Conservation (phyloP, 129 eudicot genomes). For the Flaveria linearis region DNA sequence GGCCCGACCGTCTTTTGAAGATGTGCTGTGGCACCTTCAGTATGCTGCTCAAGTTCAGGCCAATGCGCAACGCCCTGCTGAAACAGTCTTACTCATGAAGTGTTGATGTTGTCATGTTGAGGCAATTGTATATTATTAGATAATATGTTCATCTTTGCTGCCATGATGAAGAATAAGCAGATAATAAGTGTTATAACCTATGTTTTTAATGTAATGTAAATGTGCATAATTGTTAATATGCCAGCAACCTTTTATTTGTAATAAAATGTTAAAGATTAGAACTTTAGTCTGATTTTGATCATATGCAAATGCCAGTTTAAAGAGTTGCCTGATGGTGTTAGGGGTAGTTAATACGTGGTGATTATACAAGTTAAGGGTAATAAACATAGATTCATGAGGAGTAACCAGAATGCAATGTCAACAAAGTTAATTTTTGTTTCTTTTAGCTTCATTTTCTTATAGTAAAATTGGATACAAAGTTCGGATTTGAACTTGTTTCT, state of each 20-base stretch:
- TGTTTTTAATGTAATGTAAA: not conserved
- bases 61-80: slow-evolving; percentile 44
- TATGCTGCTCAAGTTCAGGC: slow-evolving; percentile 69
- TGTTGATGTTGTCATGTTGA: slow-evolving; percentile 30
- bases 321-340: too few species aligned
- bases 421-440: too few species aligned
- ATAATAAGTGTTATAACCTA: not conserved
- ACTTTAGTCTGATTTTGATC: not conserved
- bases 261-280: not conserved
- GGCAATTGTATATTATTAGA: slow-evolving; percentile 13
- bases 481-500: too few species aligned
- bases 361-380: too few species aligned
- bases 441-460: too few species aligned
- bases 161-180: slow-evolving; percentile 20
- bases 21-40: slow-evolving; percentile 71
- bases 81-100: slow-evolving; percentile 32
- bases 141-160: slow-evolving; percentile 9
- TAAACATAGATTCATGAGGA: too few species aligned
- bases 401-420: too few species aligned
- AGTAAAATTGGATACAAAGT: too few species aligned
- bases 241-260: not conserved
- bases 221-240: not conserved
- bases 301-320: not conserved
- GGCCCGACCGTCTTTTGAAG: slow-evolving; percentile 67
- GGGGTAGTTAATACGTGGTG: too few species aligned